Conservation (phyloP, 805 yeast genomes). For the Candida chilensis region DNA sequence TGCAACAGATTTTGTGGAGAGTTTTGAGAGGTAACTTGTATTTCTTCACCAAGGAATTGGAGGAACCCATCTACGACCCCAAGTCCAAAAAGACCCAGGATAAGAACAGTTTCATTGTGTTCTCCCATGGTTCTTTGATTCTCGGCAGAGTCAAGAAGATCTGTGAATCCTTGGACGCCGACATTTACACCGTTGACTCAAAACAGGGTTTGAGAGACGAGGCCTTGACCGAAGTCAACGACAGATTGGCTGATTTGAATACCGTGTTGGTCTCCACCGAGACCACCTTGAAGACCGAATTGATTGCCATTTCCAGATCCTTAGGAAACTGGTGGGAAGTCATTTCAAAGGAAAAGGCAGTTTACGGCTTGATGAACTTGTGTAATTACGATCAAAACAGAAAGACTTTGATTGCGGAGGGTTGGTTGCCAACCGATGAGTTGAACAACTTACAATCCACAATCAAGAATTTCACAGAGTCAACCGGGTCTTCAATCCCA, state of each 20-base stretch:
- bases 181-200: conserved; percentile 51
- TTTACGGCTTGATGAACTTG: conserved; percentile 68
- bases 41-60: conserved; percentile 65
- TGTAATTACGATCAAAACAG: conserved; percentile 79
- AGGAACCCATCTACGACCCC: conserved; percentile 57
- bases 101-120: conserved; percentile 80
- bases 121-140: conserved; percentile 82
- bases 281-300: conserved; percentile 65
- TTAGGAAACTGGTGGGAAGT: conserved; percentile 66
- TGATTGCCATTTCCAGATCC: conserved; percentile 68
- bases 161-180: conserved; percentile 86
- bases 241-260: conserved; percentile 42
- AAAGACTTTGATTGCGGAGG: conserved; percentile 86
- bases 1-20: conserved; percentile 87
- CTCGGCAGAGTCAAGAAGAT: conserved; percentile 69
- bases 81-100: conserved; percentile 46
- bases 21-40: conserved; percentile 86
- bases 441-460: conserved; percentile 56
- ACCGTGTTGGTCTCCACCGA: conserved; percentile 59
- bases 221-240: conserved; percentile 18
- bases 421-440: conserved; percentile 89
- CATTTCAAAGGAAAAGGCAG: conserved; percentile 70
- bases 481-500: conserved; percentile 31
- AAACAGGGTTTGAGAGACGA: conserved; percentile 12
- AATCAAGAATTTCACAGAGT: conserved; percentile 53